These are phyloP conservation scores for Albophoma yamanashiensis DNA, from an alignment of 2,329 filamentous ascomycete species.

Conservation along the genomic window DNA sequence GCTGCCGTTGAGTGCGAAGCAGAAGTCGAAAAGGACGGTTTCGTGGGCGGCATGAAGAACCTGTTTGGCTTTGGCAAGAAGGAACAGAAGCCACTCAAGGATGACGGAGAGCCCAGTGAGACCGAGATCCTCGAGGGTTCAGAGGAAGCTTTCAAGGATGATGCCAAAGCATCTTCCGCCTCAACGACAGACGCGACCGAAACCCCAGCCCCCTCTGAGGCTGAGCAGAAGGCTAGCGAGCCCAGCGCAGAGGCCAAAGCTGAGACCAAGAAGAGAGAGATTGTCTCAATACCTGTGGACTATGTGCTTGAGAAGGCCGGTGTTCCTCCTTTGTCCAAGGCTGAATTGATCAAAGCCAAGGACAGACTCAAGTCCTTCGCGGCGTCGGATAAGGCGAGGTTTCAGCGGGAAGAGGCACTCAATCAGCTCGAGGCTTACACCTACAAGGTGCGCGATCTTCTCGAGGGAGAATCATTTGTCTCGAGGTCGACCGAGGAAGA, in stretches of 20 bases:
- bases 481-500: slow-evolving; percentile 59
- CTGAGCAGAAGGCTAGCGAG: slow-evolving; percentile 26
- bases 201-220: slow-evolving; percentile 15
- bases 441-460: slow-evolving; percentile 75
- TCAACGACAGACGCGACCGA: slow-evolving; percentile 5
- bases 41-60: slow-evolving; percentile 92
- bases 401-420: slow-evolving; percentile 71
- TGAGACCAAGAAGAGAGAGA: slow-evolving; percentile 48
- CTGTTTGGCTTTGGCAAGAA: slow-evolving; percentile 92
- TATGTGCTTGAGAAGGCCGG: slow-evolving; percentile 39
- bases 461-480: slow-evolving; percentile 67
- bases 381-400: slow-evolving; percentile 67
- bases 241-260: slow-evolving; percentile 34
- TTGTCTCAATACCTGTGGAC: slow-evolving; percentile 42
- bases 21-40: slow-evolving; percentile 65
- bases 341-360: slow-evolving; percentile 42
- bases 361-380: slow-evolving; percentile 77
- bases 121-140: slow-evolving; percentile 21
- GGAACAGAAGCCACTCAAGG: slow-evolving; percentile 65
- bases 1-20: slow-evolving; percentile 80
- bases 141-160: slow-evolving; percentile 32
- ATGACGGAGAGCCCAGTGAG: slow-evolving; percentile 43
- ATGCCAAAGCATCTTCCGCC: slow-evolving; percentile 16
- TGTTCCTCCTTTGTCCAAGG: slow-evolving; percentile 35
- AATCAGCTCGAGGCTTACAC: slow-evolving; percentile 93